Percentiles rank a stretch among this genome's conserved stretches.
Conservation (phyloP, 202 grass and related monocot genomes). For the Digitaria exilis region DNA sequence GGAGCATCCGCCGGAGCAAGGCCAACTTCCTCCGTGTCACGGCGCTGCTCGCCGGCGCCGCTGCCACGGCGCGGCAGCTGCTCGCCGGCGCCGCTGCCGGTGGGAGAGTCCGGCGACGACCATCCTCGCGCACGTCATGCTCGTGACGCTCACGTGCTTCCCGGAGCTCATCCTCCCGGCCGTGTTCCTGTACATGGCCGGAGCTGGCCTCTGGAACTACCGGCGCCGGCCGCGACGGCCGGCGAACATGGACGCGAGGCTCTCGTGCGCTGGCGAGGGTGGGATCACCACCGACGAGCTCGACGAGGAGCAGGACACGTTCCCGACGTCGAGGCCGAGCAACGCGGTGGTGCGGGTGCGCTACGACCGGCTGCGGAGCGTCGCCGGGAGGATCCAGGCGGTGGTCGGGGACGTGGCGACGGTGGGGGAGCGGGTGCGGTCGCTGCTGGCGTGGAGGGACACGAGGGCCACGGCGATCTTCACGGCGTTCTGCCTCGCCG, state of each 20-base stretch:
- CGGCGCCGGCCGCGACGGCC: slow-evolving; percentile 49
- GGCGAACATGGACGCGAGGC: slow-evolving; percentile 55
- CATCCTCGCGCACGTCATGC: slow-evolving; percentile 48
- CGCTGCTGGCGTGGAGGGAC: slow-evolving; percentile 77
- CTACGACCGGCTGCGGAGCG: slow-evolving; percentile 81
- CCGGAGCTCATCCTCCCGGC: slow-evolving; percentile 71
- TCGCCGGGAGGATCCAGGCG: slow-evolving; percentile 71
- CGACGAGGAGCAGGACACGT: slow-evolving; percentile 81
- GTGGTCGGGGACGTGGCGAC: slow-evolving; percentile 73
- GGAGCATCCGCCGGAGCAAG: slow-evolving; percentile 80
- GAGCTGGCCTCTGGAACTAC: slow-evolving; percentile 64
- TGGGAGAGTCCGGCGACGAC: slow-evolving; percentile 60
- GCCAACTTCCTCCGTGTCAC: slow-evolving; percentile 62
- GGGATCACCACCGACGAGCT: slow-evolving; percentile 51
- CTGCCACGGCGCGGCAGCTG: slow-evolving; percentile 54
- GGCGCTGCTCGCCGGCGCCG: slow-evolving; percentile 50
- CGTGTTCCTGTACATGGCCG: slow-evolving; percentile 51
- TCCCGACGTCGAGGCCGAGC: slow-evolving; percentile 66
- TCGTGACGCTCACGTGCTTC: slow-evolving; percentile 57
- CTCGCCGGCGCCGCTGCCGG: slow-evolving; percentile 53
- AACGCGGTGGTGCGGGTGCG: slow-evolving; percentile 61
- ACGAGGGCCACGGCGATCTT: slow-evolving; percentile 68
- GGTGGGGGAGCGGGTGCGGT: slow-evolving; percentile 67
- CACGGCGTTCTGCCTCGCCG: slow-evolving; percentile 52
- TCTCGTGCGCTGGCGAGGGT: slow-evolving; percentile 76